Base-by-base conservation (phyloP, 805 yeast species). In the Wickerhamiella occidentalis region DNA sequence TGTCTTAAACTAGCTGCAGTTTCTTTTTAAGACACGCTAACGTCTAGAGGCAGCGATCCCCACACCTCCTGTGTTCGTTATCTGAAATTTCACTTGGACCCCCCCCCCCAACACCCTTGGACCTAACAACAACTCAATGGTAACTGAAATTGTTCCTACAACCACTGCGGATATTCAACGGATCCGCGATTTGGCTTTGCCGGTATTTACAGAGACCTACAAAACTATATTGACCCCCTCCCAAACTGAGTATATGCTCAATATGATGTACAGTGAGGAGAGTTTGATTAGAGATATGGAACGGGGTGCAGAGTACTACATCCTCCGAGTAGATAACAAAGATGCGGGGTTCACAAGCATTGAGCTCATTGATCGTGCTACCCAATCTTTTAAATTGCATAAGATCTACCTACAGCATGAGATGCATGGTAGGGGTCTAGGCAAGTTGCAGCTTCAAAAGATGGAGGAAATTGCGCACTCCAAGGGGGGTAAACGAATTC, bases 241-340 rank as follows among this genome's bases (percentile, higher is more conserved):
- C 17, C 48, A 45, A 23, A 45, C 25, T 29, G 28, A 36, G 37
- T 45, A 45, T 18, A 45, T 45, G 48, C 36, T 45, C 37, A 26
- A 45, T 17, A 25, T 29, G 48, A 37, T 37, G 48, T 45, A 45
- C n/a, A 37, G 43, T n/a, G 28, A 19, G 17, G 43, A 36, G 29
- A 3, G 25, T 9, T 36, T 45, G 3, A n/a, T 8, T 12, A 35
- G 26, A 25, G 48, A 45, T 6, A 21, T 45, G 28, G 43, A 37
- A 17, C 26, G 48, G 6, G 48, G 43, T 22, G 35, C 15, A 7
- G 21, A 36, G 33, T 45, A 37, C 37, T 45, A 37, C n/a, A 17
- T 45, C 11, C 26, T 45, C 5, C 15, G 7, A 8, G 28, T 19
- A 3, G 43, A 45, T 23, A 43, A 43, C n/a, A 8, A 37, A 23